Percentiles rank a stretch among this genome's conserved stretches.
Conservation (phyloP, 257 asterid genomes). For the Echites panduratus region DNA sequence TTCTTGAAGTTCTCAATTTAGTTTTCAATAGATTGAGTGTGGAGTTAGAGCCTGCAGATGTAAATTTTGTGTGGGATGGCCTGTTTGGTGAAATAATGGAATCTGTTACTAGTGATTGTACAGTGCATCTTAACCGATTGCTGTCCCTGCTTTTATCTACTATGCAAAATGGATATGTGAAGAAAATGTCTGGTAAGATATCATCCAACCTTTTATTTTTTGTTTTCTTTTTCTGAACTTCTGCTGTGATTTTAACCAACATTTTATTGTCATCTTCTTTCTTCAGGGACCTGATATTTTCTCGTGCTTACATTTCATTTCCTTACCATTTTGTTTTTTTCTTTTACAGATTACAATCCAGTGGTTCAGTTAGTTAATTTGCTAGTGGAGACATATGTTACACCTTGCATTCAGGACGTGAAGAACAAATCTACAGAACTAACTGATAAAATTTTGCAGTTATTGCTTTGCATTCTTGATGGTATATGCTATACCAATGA, state of each 20-base stretch:
- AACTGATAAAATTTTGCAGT: conserved; percentile 48
- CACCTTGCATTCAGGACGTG: conserved; percentile 26
- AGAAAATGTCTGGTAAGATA: conserved; percentile 56
- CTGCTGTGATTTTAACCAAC: not conserved
- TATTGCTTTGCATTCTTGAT: conserved; percentile 59
- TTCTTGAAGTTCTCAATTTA: conserved; percentile 54
- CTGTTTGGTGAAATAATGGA: conserved; percentile 44
- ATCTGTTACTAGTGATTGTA: conserved; percentile 33
- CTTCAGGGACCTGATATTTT: not conserved
- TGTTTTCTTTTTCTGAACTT: not conserved
- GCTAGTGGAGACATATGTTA: conserved; percentile 49
- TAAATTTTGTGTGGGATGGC: conserved; percentile 48
- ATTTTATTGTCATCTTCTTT: not conserved
- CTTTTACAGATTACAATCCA: conserved; percentile 46
- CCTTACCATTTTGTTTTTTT: conserved; percentile 15
- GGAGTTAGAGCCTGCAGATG: conserved; percentile 48
- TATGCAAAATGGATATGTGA: conserved; percentile 38
- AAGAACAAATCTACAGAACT: conserved; percentile 36
- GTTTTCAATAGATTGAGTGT: conserved; percentile 56
- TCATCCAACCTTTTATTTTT: not conserved
- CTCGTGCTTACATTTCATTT: conserved; percentile 5
- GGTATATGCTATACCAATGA: conserved; percentile 45
- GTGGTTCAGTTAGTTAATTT: conserved; percentile 46
- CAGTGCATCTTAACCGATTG: conserved; percentile 46
- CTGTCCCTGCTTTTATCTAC: conserved; percentile 55